These are phyloP conservation scores for Coniella vitis DNA, from an alignment of 2,329 filamentous ascomycete genomes.

Conservation along the genomic window DNA sequence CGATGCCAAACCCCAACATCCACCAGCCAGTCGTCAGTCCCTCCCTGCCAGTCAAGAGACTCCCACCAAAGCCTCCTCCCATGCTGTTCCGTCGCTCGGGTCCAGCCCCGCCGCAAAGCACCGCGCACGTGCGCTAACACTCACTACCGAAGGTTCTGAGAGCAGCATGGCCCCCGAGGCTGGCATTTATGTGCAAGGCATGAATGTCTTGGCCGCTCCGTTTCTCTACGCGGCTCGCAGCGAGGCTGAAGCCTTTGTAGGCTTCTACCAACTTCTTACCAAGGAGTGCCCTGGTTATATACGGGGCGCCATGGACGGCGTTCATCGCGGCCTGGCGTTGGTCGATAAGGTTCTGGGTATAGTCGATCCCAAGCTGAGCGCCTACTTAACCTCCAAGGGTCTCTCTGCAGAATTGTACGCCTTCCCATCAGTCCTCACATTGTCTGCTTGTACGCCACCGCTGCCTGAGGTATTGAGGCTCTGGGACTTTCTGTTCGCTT, in stretches of 20 bases:
- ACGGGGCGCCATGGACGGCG: conserved; percentile 91
- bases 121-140: conserved; percentile 49
- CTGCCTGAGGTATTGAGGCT: conserved; percentile 85
- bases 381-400: conserved; percentile 77
- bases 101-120: conserved; percentile 41
- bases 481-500: conserved; percentile 97
- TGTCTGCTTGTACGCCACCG: conserved; percentile 93
- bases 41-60: conserved; percentile 27
- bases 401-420: conserved; percentile 93
- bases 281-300: conserved; percentile 90
- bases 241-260: conserved; percentile 89
- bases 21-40: conserved; percentile 34
- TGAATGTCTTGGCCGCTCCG: conserved; percentile 95
- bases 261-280: conserved; percentile 83
- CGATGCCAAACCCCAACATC: conserved; percentile 50
- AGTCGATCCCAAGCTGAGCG: conserved; percentile 80
- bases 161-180: conserved; percentile 52
- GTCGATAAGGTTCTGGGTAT: conserved; percentile 90
- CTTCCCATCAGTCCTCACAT: conserved; percentile 87
- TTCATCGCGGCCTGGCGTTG: conserved; percentile 83
- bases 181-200: conserved; percentile 92
- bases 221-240: conserved; percentile 92
- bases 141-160: conserved; percentile 60
- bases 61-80: conserved; percentile 23
- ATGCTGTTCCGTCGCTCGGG: conserved; percentile 24